Evolutionary conservation across 495 filamentous ascomycete species (phyloP).

Genomic region (Penicillium goetzii): DNA sequence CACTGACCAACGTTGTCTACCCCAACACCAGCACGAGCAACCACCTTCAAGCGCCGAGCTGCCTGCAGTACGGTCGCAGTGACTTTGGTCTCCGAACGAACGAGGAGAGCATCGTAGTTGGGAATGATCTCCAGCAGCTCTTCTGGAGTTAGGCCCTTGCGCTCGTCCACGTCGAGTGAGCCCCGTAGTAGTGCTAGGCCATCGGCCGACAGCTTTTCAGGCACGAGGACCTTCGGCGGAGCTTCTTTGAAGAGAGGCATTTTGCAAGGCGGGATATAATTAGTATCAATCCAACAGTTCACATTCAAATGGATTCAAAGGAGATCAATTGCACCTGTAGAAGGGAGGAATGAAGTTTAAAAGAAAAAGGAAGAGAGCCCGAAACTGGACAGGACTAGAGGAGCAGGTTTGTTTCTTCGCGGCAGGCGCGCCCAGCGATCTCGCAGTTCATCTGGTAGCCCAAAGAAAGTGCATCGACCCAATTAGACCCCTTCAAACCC

Average conservation of each 20-base stretch:
- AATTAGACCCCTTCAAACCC: not conserved
- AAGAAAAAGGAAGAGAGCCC: conserved; percentile 5
- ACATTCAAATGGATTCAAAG: not conserved
- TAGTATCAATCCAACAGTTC: not conserved
- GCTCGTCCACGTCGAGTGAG: conserved; percentile 62
- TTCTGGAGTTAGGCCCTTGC: conserved; percentile 55
- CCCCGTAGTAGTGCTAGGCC: conserved; percentile 62
- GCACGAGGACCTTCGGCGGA: conserved; percentile 64
- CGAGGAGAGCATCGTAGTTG: conserved; percentile 67
- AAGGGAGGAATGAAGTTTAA: not conserved
- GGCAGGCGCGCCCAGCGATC: conserved; percentile 25
- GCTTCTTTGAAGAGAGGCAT: conserved; percentile 27
- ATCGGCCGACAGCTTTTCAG: conserved; percentile 75
- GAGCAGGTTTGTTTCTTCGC: conserved; percentile 7
- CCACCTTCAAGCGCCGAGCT: conserved; percentile 64
- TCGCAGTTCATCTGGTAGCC: conserved; percentile 4
- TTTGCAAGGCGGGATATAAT: not conserved
- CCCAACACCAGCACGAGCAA: conserved; percentile 74
- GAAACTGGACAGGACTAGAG: not conserved
- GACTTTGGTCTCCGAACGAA: conserved; percentile 74
- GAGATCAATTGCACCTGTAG: not conserved
- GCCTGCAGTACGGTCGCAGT: conserved; percentile 61
- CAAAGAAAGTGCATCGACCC: not conserved
- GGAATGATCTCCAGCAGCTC: conserved; percentile 63
- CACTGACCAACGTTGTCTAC: conserved; percentile 68